phyloP scores from a whole-genome alignment of 169 alveolate species.

The Cyclospora cayetanensis region DNA sequence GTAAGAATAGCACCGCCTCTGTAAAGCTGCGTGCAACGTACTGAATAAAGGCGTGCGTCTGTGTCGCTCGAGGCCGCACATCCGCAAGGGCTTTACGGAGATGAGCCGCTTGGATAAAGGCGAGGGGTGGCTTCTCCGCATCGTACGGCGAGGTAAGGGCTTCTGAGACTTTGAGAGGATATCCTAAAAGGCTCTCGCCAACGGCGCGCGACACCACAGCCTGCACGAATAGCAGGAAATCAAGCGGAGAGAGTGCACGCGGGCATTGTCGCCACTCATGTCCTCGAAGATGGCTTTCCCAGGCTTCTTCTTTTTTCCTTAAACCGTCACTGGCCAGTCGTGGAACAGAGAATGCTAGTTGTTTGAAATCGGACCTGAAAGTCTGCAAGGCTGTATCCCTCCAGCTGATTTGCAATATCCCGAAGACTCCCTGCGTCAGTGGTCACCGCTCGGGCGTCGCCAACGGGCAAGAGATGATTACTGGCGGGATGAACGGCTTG shows the following conservation, averaged over 20 bases:
- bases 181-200: constrained; percentile 23
- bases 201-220: constrained; percentile 44
- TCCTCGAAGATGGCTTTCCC: too few relatives aligned
- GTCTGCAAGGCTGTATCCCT: constrained; percentile 61
- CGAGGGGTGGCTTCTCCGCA: neutral
- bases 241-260: too few relatives aligned
- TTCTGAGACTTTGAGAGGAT: neutral
- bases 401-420: constrained; percentile 49
- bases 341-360: too few relatives aligned
- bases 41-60: constrained; percentile 49
- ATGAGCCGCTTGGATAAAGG: neutral
- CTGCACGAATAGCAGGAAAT: neutral
- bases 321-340: too few relatives aligned
- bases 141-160: too few relatives aligned
- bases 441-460: too few relatives aligned
- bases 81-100: constrained; percentile 15
- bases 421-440: neutral
- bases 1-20: too few relatives aligned
- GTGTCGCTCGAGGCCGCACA: constrained; percentile 40
- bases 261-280: too few relatives aligned
- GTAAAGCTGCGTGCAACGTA: neutral
- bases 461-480: too few relatives aligned
- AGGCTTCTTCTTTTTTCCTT: too few relatives aligned
- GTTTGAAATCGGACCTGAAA: too few relatives aligned
- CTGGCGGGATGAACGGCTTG: too few relatives aligned